Percentiles rank a stretch among this genome's conserved stretches.
These are phyloP conservation scores for Lentinula boryana DNA, from an alignment of 768 basidiomycete species.

Conservation along the genomic window DNA sequence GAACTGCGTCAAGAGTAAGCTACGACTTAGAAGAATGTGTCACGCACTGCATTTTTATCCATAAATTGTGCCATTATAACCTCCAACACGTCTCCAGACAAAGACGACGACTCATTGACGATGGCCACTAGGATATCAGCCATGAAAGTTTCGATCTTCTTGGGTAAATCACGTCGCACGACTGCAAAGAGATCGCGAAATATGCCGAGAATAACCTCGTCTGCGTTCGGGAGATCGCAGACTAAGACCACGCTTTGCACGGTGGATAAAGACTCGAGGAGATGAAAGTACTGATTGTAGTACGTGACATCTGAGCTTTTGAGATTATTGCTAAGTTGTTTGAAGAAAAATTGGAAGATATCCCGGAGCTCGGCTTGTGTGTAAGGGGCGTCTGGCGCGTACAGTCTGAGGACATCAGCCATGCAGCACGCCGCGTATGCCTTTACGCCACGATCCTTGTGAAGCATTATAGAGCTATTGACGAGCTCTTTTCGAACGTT, in stretches of 20 bases:
- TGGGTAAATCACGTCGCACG: conserved; percentile 62
- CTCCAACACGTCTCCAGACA: conserved; percentile 80
- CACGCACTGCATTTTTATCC: conserved; percentile 66
- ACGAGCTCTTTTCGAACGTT: conserved; percentile 76
- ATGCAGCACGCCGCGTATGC: conserved; percentile 93
- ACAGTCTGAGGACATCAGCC: conserved; percentile 87
- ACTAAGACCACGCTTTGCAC: conserved; percentile 94
- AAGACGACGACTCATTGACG: conserved; percentile 75
- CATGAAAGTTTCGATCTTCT: conserved; percentile 81
- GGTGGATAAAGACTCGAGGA: conserved; percentile 89
- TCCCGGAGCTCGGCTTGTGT: conserved; percentile 84
- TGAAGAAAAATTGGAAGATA: conserved; percentile 95
- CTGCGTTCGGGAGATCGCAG: conserved; percentile 83
- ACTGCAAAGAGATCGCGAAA: conserved; percentile 82
- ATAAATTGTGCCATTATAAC: conserved; percentile 80
- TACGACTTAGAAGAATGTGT: conserved; percentile 1
- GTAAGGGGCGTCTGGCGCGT: conserved; percentile 96
- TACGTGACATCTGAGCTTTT: conserved; percentile 76
- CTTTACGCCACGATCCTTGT: conserved; percentile 95
- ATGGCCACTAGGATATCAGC: conserved; percentile 87
- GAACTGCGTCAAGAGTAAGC: conserved; percentile 4
- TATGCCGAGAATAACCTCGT: conserved; percentile 76
- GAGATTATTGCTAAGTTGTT: conserved; percentile 72
- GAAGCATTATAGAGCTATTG: conserved; percentile 72
- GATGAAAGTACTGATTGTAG: conserved; percentile 89